Evolutionary conservation across 2,329 filamentous ascomycete genomes (phyloP).

Genomic region (Curvularia hawaiiensis): DNA sequence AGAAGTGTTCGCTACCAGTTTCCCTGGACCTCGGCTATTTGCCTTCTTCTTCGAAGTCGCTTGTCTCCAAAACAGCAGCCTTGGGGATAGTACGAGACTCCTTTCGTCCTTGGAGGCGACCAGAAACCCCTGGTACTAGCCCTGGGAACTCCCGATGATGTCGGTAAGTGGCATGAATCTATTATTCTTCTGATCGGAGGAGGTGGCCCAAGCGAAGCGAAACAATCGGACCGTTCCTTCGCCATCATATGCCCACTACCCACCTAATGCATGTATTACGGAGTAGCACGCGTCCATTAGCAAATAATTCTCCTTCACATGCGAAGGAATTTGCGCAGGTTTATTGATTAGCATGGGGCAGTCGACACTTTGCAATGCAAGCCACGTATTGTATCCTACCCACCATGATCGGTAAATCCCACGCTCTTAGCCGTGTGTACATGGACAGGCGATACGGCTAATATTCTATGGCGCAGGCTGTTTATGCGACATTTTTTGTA

Average conservation of each 20-base stretch:
- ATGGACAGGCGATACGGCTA: constrained; percentile 5
- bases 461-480: constrained; percentile 15
- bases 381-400: constrained; percentile 12
- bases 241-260: not conserved
- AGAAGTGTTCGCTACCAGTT: constrained; percentile 1
- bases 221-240: constrained; percentile 1
- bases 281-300: not conserved
- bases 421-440: constrained; percentile 12
- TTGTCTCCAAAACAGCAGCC: constrained; percentile 3
- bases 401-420: constrained; percentile 7
- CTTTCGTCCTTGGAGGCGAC: not conserved
- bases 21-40: constrained; percentile 19
- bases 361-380: constrained; percentile 1
- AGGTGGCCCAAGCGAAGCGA: not conserved
- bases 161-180: not conserved
- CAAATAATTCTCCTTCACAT: not conserved
- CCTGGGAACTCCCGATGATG: not conserved
- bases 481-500: constrained; percentile 11
- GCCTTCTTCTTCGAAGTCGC: not conserved
- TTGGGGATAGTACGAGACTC: not conserved
- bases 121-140: not conserved
- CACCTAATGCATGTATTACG: not conserved
- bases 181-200: not conserved
- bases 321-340: not conserved
- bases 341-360: not conserved